These are phyloP conservation scores for Ophiostoma tasmaniense DNA, from an alignment of 2,329 filamentous ascomycete species.

Conservation along the genomic window DNA sequence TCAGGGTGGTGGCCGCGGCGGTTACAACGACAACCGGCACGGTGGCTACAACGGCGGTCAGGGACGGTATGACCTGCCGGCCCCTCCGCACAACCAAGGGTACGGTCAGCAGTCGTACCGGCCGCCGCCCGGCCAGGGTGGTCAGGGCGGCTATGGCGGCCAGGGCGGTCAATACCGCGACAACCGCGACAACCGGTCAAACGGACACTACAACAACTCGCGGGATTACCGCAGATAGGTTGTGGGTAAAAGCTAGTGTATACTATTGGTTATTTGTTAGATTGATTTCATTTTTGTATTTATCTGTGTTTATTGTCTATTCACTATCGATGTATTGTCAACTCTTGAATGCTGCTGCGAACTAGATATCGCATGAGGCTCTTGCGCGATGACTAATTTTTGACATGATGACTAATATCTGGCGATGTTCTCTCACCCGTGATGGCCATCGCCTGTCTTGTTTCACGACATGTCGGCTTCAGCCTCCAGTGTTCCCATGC, in stretches of 20 bases:
- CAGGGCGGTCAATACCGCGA: slow-evolving; percentile 21
- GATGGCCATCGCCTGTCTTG: neutral
- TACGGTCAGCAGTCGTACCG: slow-evolving; percentile 15
- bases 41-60: slow-evolving; percentile 14
- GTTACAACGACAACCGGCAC: slow-evolving; percentile 11
- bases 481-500: neutral
- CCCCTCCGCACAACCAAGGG: slow-evolving; percentile 12
- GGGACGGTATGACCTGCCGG: slow-evolving; percentile 12
- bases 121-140: slow-evolving; percentile 15
- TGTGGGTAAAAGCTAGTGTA: neutral
- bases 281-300: neutral
- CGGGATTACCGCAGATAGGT: slow-evolving; percentile 19
- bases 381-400: neutral
- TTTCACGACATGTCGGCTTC: neutral
- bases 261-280: neutral
- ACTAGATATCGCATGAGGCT: neutral
- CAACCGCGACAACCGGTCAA: slow-evolving; percentile 3
- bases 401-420: neutral
- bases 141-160: neutral
- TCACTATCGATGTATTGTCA: too few species aligned
- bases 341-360: too few species aligned
- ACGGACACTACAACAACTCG: slow-evolving; percentile 16
- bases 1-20: neutral
- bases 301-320: too few species aligned
- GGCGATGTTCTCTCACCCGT: neutral